These are phyloP conservation scores for Pleurotus salmoneostramineus DNA, from an alignment of 768 basidiomycete genomes.

Conservation along the genomic window DNA sequence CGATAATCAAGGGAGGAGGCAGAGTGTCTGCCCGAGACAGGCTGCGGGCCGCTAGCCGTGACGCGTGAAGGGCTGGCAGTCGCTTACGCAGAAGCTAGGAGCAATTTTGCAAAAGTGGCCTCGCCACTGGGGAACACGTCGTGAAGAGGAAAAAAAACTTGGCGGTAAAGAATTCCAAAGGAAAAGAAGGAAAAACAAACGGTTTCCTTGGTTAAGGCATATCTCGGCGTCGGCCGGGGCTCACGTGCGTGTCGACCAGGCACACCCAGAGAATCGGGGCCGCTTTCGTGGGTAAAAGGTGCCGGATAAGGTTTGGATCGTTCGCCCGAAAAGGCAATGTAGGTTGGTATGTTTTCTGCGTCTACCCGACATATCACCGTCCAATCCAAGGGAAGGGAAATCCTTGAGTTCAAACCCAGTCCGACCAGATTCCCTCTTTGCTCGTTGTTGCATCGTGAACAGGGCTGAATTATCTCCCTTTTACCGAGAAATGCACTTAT, in stretches of 20 bases:
- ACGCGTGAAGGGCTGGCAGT: neutral
- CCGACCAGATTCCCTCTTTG: neutral
- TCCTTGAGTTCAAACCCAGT: constrained; percentile 3
- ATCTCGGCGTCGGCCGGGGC: neutral
- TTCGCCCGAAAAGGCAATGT: constrained; percentile 17
- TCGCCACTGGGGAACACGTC: neutral
- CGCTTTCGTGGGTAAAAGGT: constrained; percentile 21
- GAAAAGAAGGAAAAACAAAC: neutral
- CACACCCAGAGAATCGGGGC: constrained; percentile 22
- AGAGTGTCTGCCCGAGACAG: neutral
- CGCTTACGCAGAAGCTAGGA: neutral
- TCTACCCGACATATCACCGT: constrained; percentile 19
- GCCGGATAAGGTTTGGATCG: constrained; percentile 10
- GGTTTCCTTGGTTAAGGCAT: constrained; percentile 11
- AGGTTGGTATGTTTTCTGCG: constrained; percentile 14
- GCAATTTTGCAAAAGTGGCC: no score
- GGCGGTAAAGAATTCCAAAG: neutral
- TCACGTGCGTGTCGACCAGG: constrained; percentile 30
- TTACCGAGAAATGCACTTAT: constrained; percentile 3
- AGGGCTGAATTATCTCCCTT: constrained; percentile 4
- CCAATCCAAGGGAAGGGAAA: neutral
- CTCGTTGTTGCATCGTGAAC: neutral
- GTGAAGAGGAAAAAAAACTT: neutral
- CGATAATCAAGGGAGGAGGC: constrained; percentile 5
- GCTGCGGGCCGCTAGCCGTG: constrained; percentile 3